These are phyloP conservation scores for Xylaria sp. DNA, from an alignment of 2,329 filamentous ascomycete species.

Conservation along the genomic window DNA sequence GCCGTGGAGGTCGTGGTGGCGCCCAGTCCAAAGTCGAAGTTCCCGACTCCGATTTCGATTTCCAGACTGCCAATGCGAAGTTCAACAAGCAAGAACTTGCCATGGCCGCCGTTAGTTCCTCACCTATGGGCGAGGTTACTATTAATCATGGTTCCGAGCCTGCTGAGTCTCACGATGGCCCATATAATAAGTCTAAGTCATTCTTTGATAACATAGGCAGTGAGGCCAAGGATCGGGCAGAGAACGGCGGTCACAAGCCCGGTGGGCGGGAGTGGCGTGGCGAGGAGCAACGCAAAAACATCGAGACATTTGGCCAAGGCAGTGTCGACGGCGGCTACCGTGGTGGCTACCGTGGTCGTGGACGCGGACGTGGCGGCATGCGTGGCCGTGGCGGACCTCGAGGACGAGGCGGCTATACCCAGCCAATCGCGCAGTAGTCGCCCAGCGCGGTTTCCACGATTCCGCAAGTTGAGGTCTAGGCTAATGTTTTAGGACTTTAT, in stretches of 20 bases:
- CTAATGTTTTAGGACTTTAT: not conserved
- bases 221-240: conserved; percentile 82
- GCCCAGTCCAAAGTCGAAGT: conserved; percentile 71
- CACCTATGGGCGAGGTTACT: conserved; percentile 54
- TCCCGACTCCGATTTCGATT: conserved; percentile 87
- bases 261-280: conserved; percentile 82
- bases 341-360: conserved; percentile 72
- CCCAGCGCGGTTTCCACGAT: not conserved
- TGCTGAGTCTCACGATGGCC: conserved; percentile 34
- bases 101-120: conserved; percentile 83
- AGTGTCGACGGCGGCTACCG: conserved; percentile 80
- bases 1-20: conserved; percentile 41
- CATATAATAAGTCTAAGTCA: conserved; percentile 82
- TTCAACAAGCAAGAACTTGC: conserved; percentile 83
- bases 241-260: conserved; percentile 61
- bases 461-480: not conserved
- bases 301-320: conserved; percentile 96
- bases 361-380: conserved; percentile 52
- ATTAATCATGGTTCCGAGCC: conserved; percentile 37
- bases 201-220: conserved; percentile 99
- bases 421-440: conserved; percentile 24
- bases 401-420: conserved; percentile 30
- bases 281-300: conserved; percentile 90
- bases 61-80: conserved; percentile 77
- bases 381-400: conserved; percentile 40